These are phyloP conservation scores for Hibiscus syriacus DNA, from an alignment of 345 rosid genomes.

Conservation along the genomic window DNA sequence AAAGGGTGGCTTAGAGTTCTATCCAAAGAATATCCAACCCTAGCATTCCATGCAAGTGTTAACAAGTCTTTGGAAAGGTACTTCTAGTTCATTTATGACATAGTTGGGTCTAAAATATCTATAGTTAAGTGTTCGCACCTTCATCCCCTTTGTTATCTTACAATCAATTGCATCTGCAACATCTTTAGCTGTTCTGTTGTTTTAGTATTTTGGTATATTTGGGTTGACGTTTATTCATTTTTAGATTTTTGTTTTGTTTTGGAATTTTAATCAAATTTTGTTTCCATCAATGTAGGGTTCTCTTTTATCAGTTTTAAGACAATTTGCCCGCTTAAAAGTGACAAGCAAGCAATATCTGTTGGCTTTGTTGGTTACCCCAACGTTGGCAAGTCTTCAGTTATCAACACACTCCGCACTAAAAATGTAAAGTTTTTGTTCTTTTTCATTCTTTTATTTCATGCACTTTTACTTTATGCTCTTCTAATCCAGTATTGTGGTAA, in stretches of 20 bases:
- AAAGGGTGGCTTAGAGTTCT: constrained; percentile 83
- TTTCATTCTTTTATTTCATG: not conserved
- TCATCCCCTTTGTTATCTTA: not conserved
- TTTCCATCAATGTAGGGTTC: constrained; percentile 56
- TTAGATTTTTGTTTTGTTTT: constrained; percentile 7
- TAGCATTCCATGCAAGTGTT: constrained; percentile 95
- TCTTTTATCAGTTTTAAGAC: constrained; percentile 80
- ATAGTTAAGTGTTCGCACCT: not conserved
- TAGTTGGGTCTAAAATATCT: not conserved
- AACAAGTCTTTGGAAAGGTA: constrained; percentile 95
- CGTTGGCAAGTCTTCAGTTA: constrained; percentile 95
- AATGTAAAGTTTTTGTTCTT: constrained; percentile 36
- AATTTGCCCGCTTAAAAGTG: constrained; percentile 82
- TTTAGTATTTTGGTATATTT: not conserved
- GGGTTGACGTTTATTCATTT: not conserved
- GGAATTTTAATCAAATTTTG: not conserved
- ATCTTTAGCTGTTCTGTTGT: not conserved
- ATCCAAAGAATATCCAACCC: constrained; percentile 88
- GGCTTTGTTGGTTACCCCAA: constrained; percentile 99
- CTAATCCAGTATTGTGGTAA: not conserved
- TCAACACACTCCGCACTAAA: constrained; percentile 90
- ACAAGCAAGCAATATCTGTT: constrained; percentile 94
- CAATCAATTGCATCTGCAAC: not conserved
- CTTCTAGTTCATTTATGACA: not conserved
- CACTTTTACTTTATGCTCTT: not conserved